These are phyloP conservation scores for Penstemon davidsonii DNA, from an alignment of 257 asterid species.

Conservation along the genomic window DNA sequence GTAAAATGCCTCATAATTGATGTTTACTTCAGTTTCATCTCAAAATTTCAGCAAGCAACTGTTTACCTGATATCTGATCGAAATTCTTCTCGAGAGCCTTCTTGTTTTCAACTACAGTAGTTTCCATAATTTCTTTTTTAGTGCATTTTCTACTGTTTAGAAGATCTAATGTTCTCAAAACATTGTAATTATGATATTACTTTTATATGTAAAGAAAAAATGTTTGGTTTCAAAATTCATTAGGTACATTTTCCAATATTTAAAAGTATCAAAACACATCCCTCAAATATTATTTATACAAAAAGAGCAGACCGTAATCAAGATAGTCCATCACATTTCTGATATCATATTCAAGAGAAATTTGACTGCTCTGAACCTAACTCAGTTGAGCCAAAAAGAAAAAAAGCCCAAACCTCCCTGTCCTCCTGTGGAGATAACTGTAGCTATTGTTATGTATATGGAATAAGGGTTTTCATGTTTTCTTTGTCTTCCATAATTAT, in stretches of 20 bases:
- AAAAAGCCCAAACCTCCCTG: not conserved
- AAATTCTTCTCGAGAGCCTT: not conserved
- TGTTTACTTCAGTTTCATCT: constrained; percentile 12
- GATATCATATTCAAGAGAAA: not conserved
- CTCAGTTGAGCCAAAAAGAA: not conserved
- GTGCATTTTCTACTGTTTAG: not conserved
- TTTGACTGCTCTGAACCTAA: not conserved
- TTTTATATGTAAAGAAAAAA: no score
- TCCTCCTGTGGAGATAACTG: not conserved
- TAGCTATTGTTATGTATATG: not conserved
- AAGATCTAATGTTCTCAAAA: not conserved
- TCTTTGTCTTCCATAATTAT: no score
- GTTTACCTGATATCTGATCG: constrained; percentile 8
- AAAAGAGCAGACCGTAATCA: not conserved
- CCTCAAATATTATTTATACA: not conserved
- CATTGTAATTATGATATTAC: not conserved
- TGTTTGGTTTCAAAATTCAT: not conserved
- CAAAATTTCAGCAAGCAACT: constrained; percentile 1
- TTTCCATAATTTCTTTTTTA: not conserved
- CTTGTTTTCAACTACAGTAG: not conserved
- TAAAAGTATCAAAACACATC: not conserved
- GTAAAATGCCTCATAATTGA: not conserved
- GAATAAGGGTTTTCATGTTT: not conserved
- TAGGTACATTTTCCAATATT: not conserved
- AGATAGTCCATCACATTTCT: not conserved